Base-by-base conservation (phyloP, 768 basidiomycete genomes). In the Asterophora parasitica region DNA sequence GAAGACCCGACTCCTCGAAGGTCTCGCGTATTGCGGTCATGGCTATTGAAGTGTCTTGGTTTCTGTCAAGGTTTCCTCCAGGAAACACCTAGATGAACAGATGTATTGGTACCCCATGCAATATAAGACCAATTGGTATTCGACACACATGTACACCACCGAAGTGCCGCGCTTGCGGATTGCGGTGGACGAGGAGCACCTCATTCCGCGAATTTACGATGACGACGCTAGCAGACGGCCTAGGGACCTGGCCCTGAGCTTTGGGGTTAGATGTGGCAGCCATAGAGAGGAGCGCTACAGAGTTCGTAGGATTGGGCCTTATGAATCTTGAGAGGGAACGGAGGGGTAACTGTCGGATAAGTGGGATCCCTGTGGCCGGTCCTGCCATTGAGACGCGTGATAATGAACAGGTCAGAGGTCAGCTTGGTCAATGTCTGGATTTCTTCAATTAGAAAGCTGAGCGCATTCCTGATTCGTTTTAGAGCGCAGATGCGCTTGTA, bases 21-120 rank as follows among this genome's bases (percentile, higher is more conserved):
- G 85, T 82, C 65, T 89, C 85, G 13, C 86, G 74, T 36, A 88
- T 81, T 3, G 84, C 86, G 11, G 84, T 87, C 48, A 82, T 71
- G 27, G 62, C 61, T 15, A 83, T 59, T 8, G 78, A 78, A 5
- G 59, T 58, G 54, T 87, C 85, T 53, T 87, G 83, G 46, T 68
- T 64, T 40, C 69, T 52, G 66, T 87, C 85, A 34, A 69, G 73
- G 61, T 85, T 85, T 13, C 86, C 86, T 11, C 86, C 86, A 6
- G 86, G 86, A 56, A 88, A 89, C 23, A 87, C 86, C 86, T 88
- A 17, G 16, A 30, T 4, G 40, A 12, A 23, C 23, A 23, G 23
- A 23, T 23, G 23, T 6, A 23, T 23, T 23, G 6, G 23, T 23
- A 23, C 23, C 23, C 6, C 23, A 6, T 23, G 6, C 23, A 23